phyloP scores from a whole-genome alignment of 371 early-diverging fungal species.

The Umbelopsis sp. region DNA sequence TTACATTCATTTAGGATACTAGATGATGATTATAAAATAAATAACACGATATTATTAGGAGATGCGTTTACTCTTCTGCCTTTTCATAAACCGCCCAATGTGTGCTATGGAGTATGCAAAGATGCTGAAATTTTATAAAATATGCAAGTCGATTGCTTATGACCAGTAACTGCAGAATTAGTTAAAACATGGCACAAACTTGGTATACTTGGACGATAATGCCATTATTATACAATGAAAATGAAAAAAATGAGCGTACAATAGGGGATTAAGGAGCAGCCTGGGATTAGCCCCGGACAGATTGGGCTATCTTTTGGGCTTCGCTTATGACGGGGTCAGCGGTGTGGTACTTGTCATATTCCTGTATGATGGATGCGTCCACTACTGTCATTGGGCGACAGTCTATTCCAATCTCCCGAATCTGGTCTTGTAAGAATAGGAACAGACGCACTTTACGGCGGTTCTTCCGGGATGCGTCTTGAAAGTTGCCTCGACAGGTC shows the following conservation, averaged over 20 bases:
- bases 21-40: too few relatives aligned
- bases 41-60: too few relatives aligned
- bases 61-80: neutral
- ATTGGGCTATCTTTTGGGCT: slow-evolving; percentile 11
- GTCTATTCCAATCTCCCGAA: neutral
- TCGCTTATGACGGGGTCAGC: neutral
- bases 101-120: too few relatives aligned
- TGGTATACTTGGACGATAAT: too few relatives aligned
- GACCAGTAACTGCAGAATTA: too few relatives aligned
- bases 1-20: neutral
- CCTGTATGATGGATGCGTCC: neutral
- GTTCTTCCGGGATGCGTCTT: neutral
- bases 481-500: slow-evolving; percentile 12
- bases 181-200: neutral
- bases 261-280: neutral
- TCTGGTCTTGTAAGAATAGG: slow-evolving; percentile 11
- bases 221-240: neutral
- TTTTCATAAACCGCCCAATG: too few relatives aligned
- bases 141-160: too few relatives aligned
- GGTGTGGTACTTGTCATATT: neutral
- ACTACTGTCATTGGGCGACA: slow-evolving; percentile 14
- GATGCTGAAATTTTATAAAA: too few relatives aligned
- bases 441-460: slow-evolving; percentile 2
- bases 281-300: neutral
- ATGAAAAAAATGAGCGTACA: neutral